Evolutionary conservation across 805 yeast species (phyloP).

Genomic region (Ogataea allantospora): DNA sequence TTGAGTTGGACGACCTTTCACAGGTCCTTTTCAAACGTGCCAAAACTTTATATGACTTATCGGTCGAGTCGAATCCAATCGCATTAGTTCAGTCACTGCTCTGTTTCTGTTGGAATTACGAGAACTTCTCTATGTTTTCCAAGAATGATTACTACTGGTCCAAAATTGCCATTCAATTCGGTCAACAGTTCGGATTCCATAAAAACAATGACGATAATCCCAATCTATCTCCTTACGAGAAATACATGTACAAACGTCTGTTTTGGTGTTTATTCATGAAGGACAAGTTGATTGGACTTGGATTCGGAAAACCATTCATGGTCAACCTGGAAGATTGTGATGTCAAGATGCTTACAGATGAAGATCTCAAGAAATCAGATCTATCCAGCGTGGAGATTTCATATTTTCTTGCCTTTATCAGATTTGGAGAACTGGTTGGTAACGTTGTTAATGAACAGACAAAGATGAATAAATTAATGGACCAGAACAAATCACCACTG

Average conservation of each 20-base stretch:
- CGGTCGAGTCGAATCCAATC: slow-evolving; percentile 65
- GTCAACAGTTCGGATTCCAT: slow-evolving; percentile 77
- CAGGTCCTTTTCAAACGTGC: slow-evolving; percentile 39
- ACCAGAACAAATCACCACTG: slow-evolving; percentile 39
- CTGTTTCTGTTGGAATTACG: slow-evolving; percentile 26
- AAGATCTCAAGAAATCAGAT: slow-evolving; percentile 61
- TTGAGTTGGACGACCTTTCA: slow-evolving; percentile 42
- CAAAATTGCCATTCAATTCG: slow-evolving; percentile 64
- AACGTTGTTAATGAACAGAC: slow-evolving; percentile 67
- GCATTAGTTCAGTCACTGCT: slow-evolving; percentile 57
- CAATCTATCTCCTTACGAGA: slow-evolving; percentile 21
- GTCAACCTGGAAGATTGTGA: slow-evolving; percentile 74
- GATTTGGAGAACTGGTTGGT: slow-evolving; percentile 69
- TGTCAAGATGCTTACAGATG: slow-evolving; percentile 66
- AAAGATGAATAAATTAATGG: slow-evolving; percentile 62
- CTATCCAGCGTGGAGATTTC: slow-evolving; percentile 49
- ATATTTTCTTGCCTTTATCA: slow-evolving; percentile 60
- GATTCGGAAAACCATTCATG: slow-evolving; percentile 69
- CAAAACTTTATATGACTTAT: slow-evolving; percentile 66
- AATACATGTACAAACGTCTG: slow-evolving; percentile 24
- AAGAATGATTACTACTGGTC: slow-evolving; percentile 76
- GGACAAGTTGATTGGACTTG: slow-evolving; percentile 67
- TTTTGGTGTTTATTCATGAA: slow-evolving; percentile 80
- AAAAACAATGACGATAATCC: slow-evolving; percentile 35
- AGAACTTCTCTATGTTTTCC: slow-evolving; percentile 32